A percentile compares a stretch with the other conserved stretches of the same genome.
Evolutionary conservation across 2,329 filamentous ascomycete species (phyloP).

Genomic region (Simplicillium sp.): DNA sequence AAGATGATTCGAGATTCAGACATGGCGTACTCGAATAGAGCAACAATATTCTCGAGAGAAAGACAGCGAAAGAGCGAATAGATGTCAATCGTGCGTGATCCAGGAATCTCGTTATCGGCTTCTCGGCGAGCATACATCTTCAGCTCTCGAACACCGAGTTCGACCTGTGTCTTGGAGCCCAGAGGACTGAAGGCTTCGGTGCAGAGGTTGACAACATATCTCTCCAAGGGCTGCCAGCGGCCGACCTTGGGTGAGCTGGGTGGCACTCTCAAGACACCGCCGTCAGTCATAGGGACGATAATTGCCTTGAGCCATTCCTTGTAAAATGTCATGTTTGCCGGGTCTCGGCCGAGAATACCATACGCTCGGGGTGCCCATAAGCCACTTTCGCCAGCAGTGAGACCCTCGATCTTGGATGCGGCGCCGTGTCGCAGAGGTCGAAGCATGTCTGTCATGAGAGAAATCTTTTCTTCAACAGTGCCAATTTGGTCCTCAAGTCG

Average conservation of each 20-base stretch:
- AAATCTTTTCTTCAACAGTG: constrained; percentile 92
- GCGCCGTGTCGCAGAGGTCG: constrained; percentile 88
- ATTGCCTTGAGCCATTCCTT: constrained; percentile 96
- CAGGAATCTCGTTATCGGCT: constrained; percentile 84
- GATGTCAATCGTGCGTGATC: constrained; percentile 81
- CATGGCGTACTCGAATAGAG: constrained; percentile 86
- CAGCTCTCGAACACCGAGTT: constrained; percentile 80
- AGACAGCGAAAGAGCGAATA: constrained; percentile 87
- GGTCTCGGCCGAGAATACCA: constrained; percentile 80
- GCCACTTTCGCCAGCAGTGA: constrained; percentile 90
- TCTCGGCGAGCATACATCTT: constrained; percentile 90
- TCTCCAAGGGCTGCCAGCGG: constrained; percentile 91
- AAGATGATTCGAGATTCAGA: constrained; percentile 93
- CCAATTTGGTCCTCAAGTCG: constrained; percentile 89
- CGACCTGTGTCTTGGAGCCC: constrained; percentile 90
- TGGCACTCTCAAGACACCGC: constrained; percentile 71
- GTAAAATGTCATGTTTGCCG: constrained; percentile 82
- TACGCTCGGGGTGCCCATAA: constrained; percentile 94
- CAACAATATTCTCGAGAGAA: constrained; percentile 84
- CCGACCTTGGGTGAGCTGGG: constrained; percentile 84
- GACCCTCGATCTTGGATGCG: constrained; percentile 91
- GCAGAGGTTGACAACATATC: constrained; percentile 94
- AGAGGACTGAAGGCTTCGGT: constrained; percentile 89
- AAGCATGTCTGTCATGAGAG: constrained; percentile 91
- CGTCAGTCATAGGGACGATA: constrained; percentile 91